Conservation (phyloP, 2,329 filamentous ascomycete species). For the Chaetomium olivaceum region DNA sequence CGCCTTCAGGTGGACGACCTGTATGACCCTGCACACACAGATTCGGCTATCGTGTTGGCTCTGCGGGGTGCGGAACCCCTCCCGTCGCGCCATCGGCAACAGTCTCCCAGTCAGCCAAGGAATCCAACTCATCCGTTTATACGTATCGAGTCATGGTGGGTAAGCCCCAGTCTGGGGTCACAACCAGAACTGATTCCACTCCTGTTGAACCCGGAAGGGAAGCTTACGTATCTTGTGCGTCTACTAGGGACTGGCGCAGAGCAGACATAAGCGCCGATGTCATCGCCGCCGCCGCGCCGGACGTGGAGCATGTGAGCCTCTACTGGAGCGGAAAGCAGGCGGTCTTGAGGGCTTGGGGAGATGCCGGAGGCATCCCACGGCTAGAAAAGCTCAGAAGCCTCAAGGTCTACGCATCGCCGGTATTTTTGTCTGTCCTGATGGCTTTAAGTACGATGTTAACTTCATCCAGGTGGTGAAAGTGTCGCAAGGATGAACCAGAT, state of each 20-base stretch:
- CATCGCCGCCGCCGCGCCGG: neutral
- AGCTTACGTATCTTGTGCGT: too few relatives aligned
- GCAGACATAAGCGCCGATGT: neutral
- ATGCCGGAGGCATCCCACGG: neutral
- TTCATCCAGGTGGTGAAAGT: neutral
- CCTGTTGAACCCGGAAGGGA: too few relatives aligned
- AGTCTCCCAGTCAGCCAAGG: too few relatives aligned
- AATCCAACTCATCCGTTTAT: too few relatives aligned
- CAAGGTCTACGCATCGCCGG: neutral
- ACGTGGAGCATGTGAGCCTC: neutral
- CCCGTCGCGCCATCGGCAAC: too few relatives aligned
- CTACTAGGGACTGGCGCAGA: neutral
- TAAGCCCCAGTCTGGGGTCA: too few relatives aligned
- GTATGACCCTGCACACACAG: too few relatives aligned
- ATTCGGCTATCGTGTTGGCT: too few relatives aligned
- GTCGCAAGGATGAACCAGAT: neutral
- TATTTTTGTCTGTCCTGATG: neutral
- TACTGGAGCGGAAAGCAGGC: neutral
- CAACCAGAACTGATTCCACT: too few relatives aligned
- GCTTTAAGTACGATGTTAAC: neutral
- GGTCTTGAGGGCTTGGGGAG: neutral
- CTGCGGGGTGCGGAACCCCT: too few relatives aligned
- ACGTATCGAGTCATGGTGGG: too few relatives aligned
- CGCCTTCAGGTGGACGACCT: too few relatives aligned
- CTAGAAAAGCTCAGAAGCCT: neutral